Base-by-base conservation (phyloP, 192 early-diverging fungal species). In the Thoreauomyces humboldtii region DNA sequence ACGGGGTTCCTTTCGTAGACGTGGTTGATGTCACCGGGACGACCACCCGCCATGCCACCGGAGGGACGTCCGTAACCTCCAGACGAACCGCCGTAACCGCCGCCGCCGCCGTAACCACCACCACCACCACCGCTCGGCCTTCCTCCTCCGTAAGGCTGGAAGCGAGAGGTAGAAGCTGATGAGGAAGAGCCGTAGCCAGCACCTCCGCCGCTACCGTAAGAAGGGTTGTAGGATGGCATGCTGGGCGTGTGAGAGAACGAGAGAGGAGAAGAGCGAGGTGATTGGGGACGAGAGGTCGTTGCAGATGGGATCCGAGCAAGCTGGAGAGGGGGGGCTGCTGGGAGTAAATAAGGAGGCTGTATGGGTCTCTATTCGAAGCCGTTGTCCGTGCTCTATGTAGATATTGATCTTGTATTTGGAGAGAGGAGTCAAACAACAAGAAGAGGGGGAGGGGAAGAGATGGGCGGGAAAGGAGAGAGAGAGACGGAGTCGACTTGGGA, bases 1-100 rank as follows among this genome's bases (percentile, higher is more conserved):
- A 53, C 57, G 21, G 74, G 74, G 41, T 61, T 63, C 17, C 52
- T 35, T 37, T 77, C 63, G 72, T 76, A 77, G 25, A 58, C 46
- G 66, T 74, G 75, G 35, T 67, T 41, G 52, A 74, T 48, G 53
- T 76, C 78, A 64, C 65, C 59, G 41, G 48, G 48, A 41, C 35
- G 32, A 0, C 70, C 22, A 17, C 41, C 51, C 21, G 48, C 57
- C 28, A 63, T 59, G 42, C 19, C 38, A 31, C 44, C 69, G 35
- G 65, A 69, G n/a, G 51, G 22, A 17, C 59, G n/a, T 14, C 62
- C 59, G 24, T 69, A 63, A 27, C 73, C 7, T 28, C 59, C 53
- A 24, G 60, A 65, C 46, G 56, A 55, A 33, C 55, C 53, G 24
- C 68, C 68, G 37, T 66, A 63, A 44, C 57, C 44, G 25, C 72